Evolutionary conservation across 306 rosid genomes (phyloP).

Genomic region (Fragaria iinumae): DNA sequence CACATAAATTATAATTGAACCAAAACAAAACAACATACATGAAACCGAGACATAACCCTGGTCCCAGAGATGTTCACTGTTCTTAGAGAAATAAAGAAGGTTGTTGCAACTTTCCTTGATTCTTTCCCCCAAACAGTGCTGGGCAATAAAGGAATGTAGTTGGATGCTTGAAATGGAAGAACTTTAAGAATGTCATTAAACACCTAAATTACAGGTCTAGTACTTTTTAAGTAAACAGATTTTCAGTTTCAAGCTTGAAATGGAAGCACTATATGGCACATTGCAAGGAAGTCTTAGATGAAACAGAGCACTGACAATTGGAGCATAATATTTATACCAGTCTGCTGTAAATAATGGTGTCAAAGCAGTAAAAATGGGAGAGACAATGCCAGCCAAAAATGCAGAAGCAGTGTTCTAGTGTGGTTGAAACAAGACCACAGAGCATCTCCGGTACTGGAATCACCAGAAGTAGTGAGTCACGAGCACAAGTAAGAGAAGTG

Average conservation of each 20-base stretch:
- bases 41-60: too few species aligned
- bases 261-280: too few species aligned
- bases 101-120: constrained; percentile 16
- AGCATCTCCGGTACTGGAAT: constrained; percentile 15
- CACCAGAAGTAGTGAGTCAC: neutral
- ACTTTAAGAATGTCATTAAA: neutral
- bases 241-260: neutral
- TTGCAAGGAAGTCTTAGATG: too few species aligned
- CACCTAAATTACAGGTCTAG: neutral
- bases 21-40: too few species aligned
- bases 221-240: neutral
- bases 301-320: neutral
- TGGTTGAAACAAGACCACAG: neutral
- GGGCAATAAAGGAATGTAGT: neutral
- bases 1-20: too few species aligned
- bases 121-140: constrained; percentile 13
- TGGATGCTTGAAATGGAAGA: neutral
- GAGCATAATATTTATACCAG: neutral
- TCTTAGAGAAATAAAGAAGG: constrained; percentile 26
- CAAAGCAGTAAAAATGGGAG: neutral
- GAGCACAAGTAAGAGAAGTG: constrained; percentile 19
- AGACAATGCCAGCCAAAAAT: constrained; percentile 25
- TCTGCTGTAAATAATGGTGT: neutral
- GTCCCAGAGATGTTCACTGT: too few species aligned
- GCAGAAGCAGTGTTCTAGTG: neutral